Evolutionary conservation across 2,329 filamentous ascomycete genomes (phyloP), one percentile per base, ranked within the genome.

Genomic region (Nothomitra cinnamomea): DNA sequence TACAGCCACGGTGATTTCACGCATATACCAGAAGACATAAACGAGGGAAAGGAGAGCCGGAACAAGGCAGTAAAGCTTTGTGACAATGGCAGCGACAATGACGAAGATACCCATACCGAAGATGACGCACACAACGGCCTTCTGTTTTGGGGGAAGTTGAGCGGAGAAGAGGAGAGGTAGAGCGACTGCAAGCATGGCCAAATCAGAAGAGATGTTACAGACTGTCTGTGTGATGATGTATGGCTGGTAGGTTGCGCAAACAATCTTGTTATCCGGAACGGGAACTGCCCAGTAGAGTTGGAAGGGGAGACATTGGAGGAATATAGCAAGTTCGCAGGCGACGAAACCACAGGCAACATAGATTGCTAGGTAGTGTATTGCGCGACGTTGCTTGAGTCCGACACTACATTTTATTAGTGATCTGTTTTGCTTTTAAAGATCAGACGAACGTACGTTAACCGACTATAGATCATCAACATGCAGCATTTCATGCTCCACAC

Each of bases 191-290:
- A 82, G 72, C 61, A 82, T 80, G 65, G 77, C 70, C 1, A 79
- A 38, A 57, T 82, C 79, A 24, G 76, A 79, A 1, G 74, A 72
- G 50, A 81, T 73, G 58, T 82, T 82, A 60, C 82, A 72, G 2
- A 71, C 68, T 1, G 75, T 72, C 55, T 80, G 78, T 15, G 75
- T 73, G 51, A 79, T 78, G 10, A 78, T 69, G 58, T 79, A 79
- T 60, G 78, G 68, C 15, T 72, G 68, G 1, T 75, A 71, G 0
- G 77, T 73, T 1, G 76, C 75, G 60, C 77, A 81, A 42, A 12
- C 54, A 19, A 6, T n/a, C 36, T 54, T 7, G 28, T 21, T 49
- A 17, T 56, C 22, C 13, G 22, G 38, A 25, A 22, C 42, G 1
- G 77, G 76, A 7, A 80, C 72, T 12, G 71, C 71, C 76, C 77